A percentile compares a stretch with the other conserved stretches of the same genome.
phyloP scores from a whole-genome alignment of 257 asterid genomes.

The Nicotiana undulata region DNA sequence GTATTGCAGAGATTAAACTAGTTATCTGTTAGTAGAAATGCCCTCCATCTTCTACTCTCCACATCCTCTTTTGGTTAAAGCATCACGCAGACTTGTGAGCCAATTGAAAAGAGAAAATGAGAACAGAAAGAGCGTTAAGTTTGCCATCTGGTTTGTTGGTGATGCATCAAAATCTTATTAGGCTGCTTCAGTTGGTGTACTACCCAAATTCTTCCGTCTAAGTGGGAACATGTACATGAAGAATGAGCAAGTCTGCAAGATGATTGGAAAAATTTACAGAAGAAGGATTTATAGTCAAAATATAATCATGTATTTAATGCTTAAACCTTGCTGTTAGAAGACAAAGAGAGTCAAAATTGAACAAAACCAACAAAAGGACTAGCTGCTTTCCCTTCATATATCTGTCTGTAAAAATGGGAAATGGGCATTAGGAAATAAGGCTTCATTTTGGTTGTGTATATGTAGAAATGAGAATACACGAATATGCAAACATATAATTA shows the following conservation, averaged over 20 bases:
- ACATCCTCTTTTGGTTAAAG: background rate
- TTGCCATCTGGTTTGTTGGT: background rate
- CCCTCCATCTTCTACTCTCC: background rate
- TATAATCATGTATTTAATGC: background rate
- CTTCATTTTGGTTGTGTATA: background rate
- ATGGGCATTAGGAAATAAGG: background rate
- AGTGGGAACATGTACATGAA: background rate
- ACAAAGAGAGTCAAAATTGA: background rate
- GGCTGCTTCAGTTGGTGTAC: background rate
- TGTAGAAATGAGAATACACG: background rate
- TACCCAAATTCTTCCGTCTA: background rate
- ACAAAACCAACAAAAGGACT: background rate
- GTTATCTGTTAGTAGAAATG: background rate
- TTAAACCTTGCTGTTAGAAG: background rate
- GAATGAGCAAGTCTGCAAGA: background rate
- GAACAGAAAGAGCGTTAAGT: background rate
- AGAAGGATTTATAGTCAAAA: background rate
- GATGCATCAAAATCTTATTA: background rate
- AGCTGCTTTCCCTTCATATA: background rate
- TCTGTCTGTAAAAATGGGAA: background rate
- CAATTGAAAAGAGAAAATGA: background rate
- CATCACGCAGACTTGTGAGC: background rate
- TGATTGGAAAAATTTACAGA: background rate
- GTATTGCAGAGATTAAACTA: background rate
- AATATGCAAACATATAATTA: background rate